phyloP scores from a whole-genome alignment of 768 basidiomycete species.

The Phanerochaete carnosa region DNA sequence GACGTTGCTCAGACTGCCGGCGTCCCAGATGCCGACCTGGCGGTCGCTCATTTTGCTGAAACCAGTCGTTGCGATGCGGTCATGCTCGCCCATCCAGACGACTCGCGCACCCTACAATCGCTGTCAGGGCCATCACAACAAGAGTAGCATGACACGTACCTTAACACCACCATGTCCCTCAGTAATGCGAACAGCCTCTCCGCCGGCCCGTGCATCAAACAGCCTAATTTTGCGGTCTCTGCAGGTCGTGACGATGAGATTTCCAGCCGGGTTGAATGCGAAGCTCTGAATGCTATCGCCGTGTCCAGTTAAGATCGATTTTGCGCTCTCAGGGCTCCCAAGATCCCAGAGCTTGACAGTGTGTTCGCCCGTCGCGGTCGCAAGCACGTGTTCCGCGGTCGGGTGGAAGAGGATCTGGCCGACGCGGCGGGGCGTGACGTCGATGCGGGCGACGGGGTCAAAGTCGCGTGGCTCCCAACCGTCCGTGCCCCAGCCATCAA shows the following conservation, averaged over 20 bases:
- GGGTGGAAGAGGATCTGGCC: slow-evolving; percentile 96
- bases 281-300: slow-evolving; percentile 86
- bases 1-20: slow-evolving; percentile 66
- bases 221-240: slow-evolving; percentile 89
- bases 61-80: slow-evolving; percentile 90
- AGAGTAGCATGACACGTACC: slow-evolving; percentile 12
- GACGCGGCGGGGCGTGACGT: slow-evolving; percentile 81
- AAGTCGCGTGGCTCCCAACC: slow-evolving; percentile 81
- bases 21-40: slow-evolving; percentile 89
- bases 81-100: slow-evolving; percentile 86
- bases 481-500: slow-evolving; percentile 85
- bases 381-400: slow-evolving; percentile 82
- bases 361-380: slow-evolving; percentile 81
- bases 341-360: slow-evolving; percentile 92
- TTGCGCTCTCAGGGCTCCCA: slow-evolving; percentile 62
- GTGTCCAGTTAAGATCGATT: slow-evolving; percentile 66
- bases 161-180: slow-evolving; percentile 96
- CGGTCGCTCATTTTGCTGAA: slow-evolving; percentile 97
- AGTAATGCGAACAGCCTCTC: slow-evolving; percentile 73
- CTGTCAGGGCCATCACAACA: not conserved
- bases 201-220: slow-evolving; percentile 85
- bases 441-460: slow-evolving; percentile 79
- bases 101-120: slow-evolving; percentile 62
- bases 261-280: slow-evolving; percentile 79
- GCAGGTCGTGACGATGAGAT: slow-evolving; percentile 82